Evolutionary conservation across 2,329 filamentous ascomycete species (phyloP), one percentile per base, ranked within the genome.

Genomic region (Cercospora canescens): DNA sequence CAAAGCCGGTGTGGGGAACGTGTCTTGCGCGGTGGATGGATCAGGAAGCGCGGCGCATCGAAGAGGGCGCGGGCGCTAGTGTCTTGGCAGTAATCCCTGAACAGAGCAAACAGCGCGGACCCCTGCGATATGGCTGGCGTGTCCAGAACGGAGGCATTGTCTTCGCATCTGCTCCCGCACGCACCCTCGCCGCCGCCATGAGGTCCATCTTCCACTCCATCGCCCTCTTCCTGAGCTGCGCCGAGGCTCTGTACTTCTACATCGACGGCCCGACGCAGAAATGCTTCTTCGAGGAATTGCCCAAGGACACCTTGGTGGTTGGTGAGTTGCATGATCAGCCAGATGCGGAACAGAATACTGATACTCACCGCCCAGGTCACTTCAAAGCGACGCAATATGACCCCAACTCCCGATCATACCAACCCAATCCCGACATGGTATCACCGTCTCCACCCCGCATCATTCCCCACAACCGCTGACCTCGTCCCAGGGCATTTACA

Each of bases 221-320:
- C 39, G 74, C 73, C 9, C 68, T 77, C 80, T 81, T 72, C 77
- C 85, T 67, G 55, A 76, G 85, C 37, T 88, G 89, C 67, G 88
- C 91, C 69, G 91, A 93, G 78, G 93, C 94, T 64, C 87, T 99
- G 66, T 94, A 96, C 88, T 96, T 99, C 86, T 98, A 91, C 84
- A 89, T 98, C 79, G 93, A 98, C 79, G 92, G 91, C 75, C 86
- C 87, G 58, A 83, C 87, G 71, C 90, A 92, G 72, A 97, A 96
- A 83, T 99, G 95, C 83, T 99, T 99, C 88, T 96, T 91, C 82
- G 95, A 99, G 83, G 94, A 98, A 81, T 87, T 99, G 66, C 94
- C 95, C 71, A 97, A 98, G 85, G 94, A 97, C 80, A 98, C 95
- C 14, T 84, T 99, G 65, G 94, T 99, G 63, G 94, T 97, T 66